These are phyloP conservation scores for Cladophialophora yegresii DNA, from an alignment of 2,329 filamentous ascomycete genomes.

Conservation along the genomic window DNA sequence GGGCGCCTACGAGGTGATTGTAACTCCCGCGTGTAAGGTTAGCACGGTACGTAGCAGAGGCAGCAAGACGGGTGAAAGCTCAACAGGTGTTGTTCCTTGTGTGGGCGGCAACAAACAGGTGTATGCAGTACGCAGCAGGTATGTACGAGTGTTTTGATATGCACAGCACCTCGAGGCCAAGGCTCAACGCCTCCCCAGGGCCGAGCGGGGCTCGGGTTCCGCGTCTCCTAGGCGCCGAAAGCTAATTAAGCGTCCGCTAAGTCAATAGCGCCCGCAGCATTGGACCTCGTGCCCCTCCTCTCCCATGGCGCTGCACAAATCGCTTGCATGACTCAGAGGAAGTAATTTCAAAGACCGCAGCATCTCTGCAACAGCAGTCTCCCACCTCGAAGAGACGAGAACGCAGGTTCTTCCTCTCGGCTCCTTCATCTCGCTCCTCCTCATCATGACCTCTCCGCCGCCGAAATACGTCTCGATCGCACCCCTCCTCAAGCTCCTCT, in stretches of 20 bases:
- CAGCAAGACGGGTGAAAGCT: no score
- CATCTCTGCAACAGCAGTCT: neutral
- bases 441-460: slow-evolving; percentile 20
- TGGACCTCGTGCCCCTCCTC: neutral
- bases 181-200: neutral
- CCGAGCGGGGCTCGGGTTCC: neutral
- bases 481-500: slow-evolving; percentile 51
- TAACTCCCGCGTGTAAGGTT: no score
- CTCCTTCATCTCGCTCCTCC: no score
- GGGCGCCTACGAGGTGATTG: no score
- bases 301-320: neutral
- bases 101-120: no score
- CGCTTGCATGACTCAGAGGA: neutral
- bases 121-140: no score
- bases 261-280: neutral
- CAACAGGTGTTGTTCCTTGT: no score
- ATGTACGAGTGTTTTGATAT: no score
- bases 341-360: neutral
- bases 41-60: no score
- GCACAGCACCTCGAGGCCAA: neutral
- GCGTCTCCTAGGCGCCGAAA: neutral
- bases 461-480: slow-evolving; percentile 47
- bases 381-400: neutral
- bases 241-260: neutral
- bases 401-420: neutral